Evolutionary conservation across 305 asterid genomes (phyloP).

Genomic region (Ajuga reptans): DNA sequence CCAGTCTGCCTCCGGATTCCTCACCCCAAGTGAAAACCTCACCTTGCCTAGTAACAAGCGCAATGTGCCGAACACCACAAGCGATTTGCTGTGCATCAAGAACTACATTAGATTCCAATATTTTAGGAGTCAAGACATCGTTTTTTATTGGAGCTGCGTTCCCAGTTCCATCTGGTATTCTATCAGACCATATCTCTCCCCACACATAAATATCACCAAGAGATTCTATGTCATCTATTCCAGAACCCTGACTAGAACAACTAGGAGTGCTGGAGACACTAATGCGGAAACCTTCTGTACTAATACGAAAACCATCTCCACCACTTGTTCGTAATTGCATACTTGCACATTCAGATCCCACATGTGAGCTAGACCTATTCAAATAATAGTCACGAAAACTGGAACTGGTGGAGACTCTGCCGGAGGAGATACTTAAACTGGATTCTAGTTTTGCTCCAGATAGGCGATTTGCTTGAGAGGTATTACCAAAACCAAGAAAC

Average conservation of each 20-base stretch:
- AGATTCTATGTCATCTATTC: conserved; percentile 80
- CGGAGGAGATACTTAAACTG: conserved; percentile 35
- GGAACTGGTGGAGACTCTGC: conserved; percentile 30
- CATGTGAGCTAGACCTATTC: conserved; percentile 53
- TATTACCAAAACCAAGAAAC: conserved; percentile 45
- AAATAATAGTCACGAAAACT: conserved; percentile 28
- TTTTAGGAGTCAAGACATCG: conserved; percentile 63
- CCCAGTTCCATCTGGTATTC: conserved; percentile 42
- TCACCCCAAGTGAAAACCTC: conserved; percentile 97
- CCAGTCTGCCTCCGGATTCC: conserved; percentile 85
- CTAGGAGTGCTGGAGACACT: conserved; percentile 95
- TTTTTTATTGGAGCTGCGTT: conserved; percentile 44
- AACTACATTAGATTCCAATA: conserved; percentile 65
- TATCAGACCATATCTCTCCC: conserved; percentile 88
- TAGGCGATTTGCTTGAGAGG: conserved; percentile 31
- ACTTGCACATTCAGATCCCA: conserved; percentile 56
- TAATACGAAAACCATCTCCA: conserved; percentile 82
- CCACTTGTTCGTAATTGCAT: conserved; percentile 75
- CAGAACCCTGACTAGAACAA: conserved; percentile 79
- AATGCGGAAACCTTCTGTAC: conserved; percentile 29
- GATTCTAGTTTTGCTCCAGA: conserved; percentile 45
- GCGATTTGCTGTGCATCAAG: conserved; percentile 76
- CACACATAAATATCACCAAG: conserved; percentile 83
- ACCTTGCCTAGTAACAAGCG: conserved; percentile 82
- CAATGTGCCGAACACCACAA: conserved; percentile 74